Base-by-base conservation (phyloP, 495 filamentous ascomycete genomes). In the Tuber brumale region DNA sequence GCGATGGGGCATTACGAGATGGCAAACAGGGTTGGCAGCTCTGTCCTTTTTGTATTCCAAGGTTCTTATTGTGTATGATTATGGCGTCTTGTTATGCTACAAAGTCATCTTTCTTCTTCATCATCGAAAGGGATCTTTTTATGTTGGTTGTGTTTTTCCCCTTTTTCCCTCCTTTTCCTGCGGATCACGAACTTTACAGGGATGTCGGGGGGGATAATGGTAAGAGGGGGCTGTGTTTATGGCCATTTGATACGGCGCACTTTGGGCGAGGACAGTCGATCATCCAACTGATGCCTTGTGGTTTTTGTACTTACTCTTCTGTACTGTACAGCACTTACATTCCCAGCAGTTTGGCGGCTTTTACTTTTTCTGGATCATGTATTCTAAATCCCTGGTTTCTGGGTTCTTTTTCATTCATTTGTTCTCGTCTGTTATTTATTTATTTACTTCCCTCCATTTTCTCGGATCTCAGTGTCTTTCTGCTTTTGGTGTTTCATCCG, bases 71-170 rank as follows among this genome's bases (percentile, higher is more conserved):
- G 75, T 80, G 76, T 80, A 80, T 76, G 70, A 76, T 80, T 79
- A 79, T 74, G 78, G 78, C 78, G 78, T 79, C 72, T 79, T 80
- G 78, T 75, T 66, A 70, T 80, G 77, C 76, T 79, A 76, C 77
- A 80, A 74, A 74, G 75, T 72, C 72, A 76, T n/a, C 72, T 70
- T 76, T 71, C 79, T 76, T 70, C 66, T 74, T 74, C 73, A 45
- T 74, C 73, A 45, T 43, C 70, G 31, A 79, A 73, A 72, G 70
- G 76, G 57, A 66, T 35, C 57, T 61, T 61, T 66, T 27, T 66
- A 35, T 66, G 57, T 66, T 66, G 57, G 57, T 66, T 66, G n/a
- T 35, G 57, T 66, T 66, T 66, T 66, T 27, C 19, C 10, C 27
- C 6, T 35, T 66, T 66, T 35, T 2, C 14, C 27, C 3, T 35